Percentiles rank a stretch among this genome's conserved stretches.
These are phyloP conservation scores for Phytophthora fragariae DNA, from an alignment of 352 stramenopile species.

Conservation along the genomic window DNA sequence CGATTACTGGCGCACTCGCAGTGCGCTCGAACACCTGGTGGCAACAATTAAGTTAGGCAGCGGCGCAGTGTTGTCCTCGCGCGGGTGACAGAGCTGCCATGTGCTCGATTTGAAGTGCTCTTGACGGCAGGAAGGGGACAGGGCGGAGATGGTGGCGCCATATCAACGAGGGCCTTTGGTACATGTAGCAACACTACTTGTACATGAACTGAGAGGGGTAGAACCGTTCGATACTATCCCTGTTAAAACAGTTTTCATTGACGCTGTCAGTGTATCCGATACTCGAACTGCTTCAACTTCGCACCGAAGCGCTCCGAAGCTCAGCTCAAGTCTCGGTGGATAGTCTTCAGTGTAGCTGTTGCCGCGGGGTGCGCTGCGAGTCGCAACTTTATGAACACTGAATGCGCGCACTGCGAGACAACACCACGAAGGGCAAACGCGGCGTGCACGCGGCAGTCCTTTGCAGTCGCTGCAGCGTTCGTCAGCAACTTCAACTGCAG, in stretches of 20 bases:
- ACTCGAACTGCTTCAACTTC: neutral
- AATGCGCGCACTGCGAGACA: neutral
- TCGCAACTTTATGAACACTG: neutral
- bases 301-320: neutral
- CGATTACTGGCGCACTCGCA: constrained; percentile 9
- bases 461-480: neutral
- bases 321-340: no score
- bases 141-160: no score
- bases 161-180: no score
- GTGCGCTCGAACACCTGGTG: no score
- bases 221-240: constrained; percentile 14
- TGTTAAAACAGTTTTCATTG: neutral
- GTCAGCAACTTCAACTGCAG: neutral
- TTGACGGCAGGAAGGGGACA: constrained; percentile 6
- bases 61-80: neutral
- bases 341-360: neutral
- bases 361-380: no score
- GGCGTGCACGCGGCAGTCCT: no score
- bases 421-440: neutral
- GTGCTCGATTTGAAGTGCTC: constrained; percentile 17
- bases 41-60: no score
- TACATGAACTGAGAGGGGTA: no score
- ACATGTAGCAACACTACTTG: no score
- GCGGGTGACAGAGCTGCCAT: constrained; percentile 8
- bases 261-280: neutral